Evolutionary conservation across 306 rosid genomes (phyloP).

Genomic region (Leucaena leucocephala): DNA sequence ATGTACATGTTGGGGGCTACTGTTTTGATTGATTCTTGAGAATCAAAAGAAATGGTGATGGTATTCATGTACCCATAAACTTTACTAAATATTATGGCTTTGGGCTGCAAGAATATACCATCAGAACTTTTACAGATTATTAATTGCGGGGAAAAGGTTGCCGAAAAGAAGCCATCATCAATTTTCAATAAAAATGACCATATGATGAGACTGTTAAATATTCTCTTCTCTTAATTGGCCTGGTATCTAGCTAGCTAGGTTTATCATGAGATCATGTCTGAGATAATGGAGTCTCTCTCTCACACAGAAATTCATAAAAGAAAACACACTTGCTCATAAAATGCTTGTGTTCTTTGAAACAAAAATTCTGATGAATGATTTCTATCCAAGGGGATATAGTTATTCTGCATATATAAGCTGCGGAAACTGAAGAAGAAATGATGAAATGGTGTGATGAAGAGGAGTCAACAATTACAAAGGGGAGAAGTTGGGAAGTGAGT

Average conservation of each 20-base stretch:
- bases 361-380: not conserved
- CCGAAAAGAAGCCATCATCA: constrained; percentile 10
- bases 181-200: constrained; percentile 14
- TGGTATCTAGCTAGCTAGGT: not conserved
- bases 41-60: not conserved
- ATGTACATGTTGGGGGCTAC: not conserved
- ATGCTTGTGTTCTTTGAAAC: not conserved
- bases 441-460: not conserved
- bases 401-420: not conserved
- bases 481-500: constrained; percentile 44
- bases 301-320: not conserved
- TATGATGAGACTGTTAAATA: not conserved
- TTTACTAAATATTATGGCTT: constrained; percentile 17
- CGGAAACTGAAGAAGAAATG: not conserved
- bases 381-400: not conserved
- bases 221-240: not conserved
- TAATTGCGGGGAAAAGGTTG: constrained; percentile 12
- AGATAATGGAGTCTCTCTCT: not conserved
- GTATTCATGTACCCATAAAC: constrained; percentile 1
- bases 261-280: not conserved
- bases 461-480: constrained; percentile 34
- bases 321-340: not conserved
- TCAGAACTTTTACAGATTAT: constrained; percentile 22
- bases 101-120: constrained; percentile 6
- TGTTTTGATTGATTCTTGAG: not conserved